Conservation (phyloP, 1,139 yeast species). For the Magnusiomyces ingens region DNA sequence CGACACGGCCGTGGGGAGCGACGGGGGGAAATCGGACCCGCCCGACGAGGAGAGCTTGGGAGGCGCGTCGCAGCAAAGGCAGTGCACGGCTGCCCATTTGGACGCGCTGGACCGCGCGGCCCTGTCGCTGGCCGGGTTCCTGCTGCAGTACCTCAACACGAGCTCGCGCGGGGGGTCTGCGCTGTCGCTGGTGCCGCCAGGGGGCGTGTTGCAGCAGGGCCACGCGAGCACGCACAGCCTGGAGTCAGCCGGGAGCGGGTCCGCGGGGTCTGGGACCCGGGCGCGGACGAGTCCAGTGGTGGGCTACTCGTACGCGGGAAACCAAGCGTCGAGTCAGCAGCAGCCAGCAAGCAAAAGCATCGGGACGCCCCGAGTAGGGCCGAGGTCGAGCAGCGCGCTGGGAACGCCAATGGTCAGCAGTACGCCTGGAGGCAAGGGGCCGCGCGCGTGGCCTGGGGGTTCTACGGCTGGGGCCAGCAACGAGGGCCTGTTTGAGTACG, state of each 20-base stretch:
- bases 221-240: not conserved
- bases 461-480: no score
- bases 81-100: conserved; percentile 16
- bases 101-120: conserved; percentile 28
- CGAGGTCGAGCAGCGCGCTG: not conserved
- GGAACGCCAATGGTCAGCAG: not conserved
- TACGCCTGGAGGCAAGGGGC: not conserved
- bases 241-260: not conserved
- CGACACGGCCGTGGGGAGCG: not conserved
- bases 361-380: not conserved
- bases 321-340: not conserved
- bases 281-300: not conserved
- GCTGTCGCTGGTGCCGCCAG: not conserved
- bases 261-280: not conserved
- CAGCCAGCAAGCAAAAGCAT: not conserved
- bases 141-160: conserved; percentile 18
- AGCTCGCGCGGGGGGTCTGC: not conserved
- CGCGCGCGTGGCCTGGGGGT: no score
- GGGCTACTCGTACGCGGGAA: not conserved
- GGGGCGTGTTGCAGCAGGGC: no score
- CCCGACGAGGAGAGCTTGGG: not conserved
- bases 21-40: not conserved
- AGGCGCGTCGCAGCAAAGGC: not conserved
- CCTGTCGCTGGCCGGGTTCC: conserved; percentile 25
- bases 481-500: no score